A percentile compares a stretch with the other conserved stretches of the same genome.
These are phyloP conservation scores for Metschnikowia orientalis DNA, from an alignment of 805 yeast species.

Conservation along the genomic window DNA sequence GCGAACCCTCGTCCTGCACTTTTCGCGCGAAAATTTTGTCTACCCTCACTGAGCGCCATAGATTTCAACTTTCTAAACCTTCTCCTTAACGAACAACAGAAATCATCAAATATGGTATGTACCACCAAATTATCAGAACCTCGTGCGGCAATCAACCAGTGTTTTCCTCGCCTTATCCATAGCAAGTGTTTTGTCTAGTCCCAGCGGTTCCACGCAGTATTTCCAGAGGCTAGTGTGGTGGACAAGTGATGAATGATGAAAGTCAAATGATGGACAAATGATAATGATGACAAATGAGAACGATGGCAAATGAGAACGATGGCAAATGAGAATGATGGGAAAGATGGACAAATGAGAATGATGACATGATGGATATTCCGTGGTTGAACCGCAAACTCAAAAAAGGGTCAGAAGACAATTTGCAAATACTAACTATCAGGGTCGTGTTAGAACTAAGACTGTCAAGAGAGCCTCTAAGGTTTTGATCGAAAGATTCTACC, in stretches of 20 bases:
- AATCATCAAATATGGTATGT: constrained; percentile 36
- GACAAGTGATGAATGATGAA: too few species aligned
- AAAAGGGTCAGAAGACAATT: neutral
- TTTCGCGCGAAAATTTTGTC: constrained; percentile 16
- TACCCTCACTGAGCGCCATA: constrained; percentile 6
- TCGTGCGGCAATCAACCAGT: constrained; percentile 1
- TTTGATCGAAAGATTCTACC: constrained; percentile 98
- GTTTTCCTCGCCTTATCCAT: too few species aligned
- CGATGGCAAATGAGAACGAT: neutral
- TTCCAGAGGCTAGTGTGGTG: too few species aligned
- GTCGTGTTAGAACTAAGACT: constrained; percentile 99
- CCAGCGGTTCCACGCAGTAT: too few species aligned
- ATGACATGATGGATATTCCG: constrained; percentile 18
- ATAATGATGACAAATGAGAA: neutral
- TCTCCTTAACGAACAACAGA: constrained; percentile 20
- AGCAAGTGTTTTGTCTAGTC: too few species aligned
- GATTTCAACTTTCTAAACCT: constrained; percentile 10
- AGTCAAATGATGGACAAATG: neutral
- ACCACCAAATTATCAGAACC: neutral
- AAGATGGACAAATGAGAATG: neutral
- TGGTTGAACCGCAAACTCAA: too few species aligned
- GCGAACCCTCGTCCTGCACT: constrained; percentile 12
- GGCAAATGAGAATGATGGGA: neutral
- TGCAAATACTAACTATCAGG: constrained; percentile 49
- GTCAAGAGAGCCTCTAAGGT: constrained; percentile 99